Base-by-base conservation (phyloP, 176 grass and related monocot species). In the Rhipidocladum racemiflorum region DNA sequence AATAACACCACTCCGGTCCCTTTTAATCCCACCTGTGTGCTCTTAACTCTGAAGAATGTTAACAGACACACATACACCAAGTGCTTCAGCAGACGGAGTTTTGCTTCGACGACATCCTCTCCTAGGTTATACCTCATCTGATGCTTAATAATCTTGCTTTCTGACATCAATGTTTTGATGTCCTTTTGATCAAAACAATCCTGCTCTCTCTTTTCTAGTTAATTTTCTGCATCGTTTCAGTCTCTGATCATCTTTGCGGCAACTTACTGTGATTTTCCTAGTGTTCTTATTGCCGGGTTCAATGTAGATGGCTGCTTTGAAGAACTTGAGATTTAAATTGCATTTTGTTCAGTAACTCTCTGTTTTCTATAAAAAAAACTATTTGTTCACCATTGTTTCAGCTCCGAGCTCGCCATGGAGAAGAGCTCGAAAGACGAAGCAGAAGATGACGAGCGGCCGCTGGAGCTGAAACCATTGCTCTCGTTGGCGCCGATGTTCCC, bases 401-500 rank as follows among this genome's bases (percentile, higher is more conserved):
- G 8, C 72, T 2, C 80, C 76, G 40, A 89, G 18, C 61, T 88
- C 56, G 29, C 0, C 42, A 85, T 85, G 76, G 82, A 32, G 30
- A 85, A 39, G 30, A 85, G 30, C 69, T 70, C 56, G 5, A 68
- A 83, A 25, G 72, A 71, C 0, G 79, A 71, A 77, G 66, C 72
- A 54, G 86, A 56, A 13, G n/a, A 14, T 21, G 73, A 16, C 3
- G 36, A 83, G 20, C 42, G 63, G 6, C 23, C 60, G 20, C 9
- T 88, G 59, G 86, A 90, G 45, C 34, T 51, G 68, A 88, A 94
- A 24, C 86, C 91, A 46, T 51, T 91, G 72, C 46, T 51, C n/a
- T 94, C 91, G 35, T 71, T 94, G 17, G 65, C 88, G 2, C 91
- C 91, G 16, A 94, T 90, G 88, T 90, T 90, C 23, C 80, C 86